phyloP scores from a whole-genome alignment of 805 yeast species.

The Candida wancherniae region DNA sequence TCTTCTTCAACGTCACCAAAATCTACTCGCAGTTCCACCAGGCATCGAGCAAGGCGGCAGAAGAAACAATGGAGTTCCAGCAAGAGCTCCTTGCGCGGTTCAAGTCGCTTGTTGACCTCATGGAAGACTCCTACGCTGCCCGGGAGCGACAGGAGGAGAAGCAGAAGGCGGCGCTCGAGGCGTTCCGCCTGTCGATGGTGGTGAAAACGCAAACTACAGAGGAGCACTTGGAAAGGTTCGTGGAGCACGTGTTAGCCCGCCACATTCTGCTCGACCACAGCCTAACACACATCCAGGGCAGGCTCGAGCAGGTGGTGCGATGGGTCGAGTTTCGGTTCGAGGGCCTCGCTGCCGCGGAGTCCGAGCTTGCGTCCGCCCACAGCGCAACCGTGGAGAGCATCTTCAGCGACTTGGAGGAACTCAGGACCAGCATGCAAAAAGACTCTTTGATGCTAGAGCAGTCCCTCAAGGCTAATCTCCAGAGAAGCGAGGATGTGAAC shows the following conservation, averaged over 20 bases:
- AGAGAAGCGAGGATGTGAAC: no score
- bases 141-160: constrained; percentile 1
- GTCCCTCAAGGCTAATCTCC: constrained; percentile 3
- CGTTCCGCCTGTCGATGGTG: constrained; percentile 4
- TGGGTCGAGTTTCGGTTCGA: constrained; percentile 3
- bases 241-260: constrained; percentile 3
- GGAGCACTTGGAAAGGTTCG: constrained; percentile 2
- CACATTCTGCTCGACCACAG: constrained; percentile 2
- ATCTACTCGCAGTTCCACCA: constrained; percentile 13
- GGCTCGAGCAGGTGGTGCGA: constrained; percentile 2
- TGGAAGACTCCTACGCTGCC: constrained; percentile 1
- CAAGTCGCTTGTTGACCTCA: constrained; percentile 2
- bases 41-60: constrained; percentile 5
- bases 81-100: constrained; percentile 4
- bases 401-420: constrained; percentile 2
- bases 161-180: constrained; percentile 3
- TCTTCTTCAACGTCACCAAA: constrained; percentile 45
- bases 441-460: constrained; percentile 4
- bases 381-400: constrained; percentile 1
- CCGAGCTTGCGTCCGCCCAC: constrained; percentile 3
- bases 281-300: constrained; percentile 3
- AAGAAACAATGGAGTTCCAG: constrained; percentile 2
- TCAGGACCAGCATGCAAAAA: constrained; percentile 1
- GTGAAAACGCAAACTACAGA: constrained; percentile 1
- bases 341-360: constrained; percentile 2